Percentiles rank a stretch among this genome's conserved stretches.
phyloP scores from a whole-genome alignment of 2,329 filamentous ascomycete genomes.

The Fusarium dlaminii region DNA sequence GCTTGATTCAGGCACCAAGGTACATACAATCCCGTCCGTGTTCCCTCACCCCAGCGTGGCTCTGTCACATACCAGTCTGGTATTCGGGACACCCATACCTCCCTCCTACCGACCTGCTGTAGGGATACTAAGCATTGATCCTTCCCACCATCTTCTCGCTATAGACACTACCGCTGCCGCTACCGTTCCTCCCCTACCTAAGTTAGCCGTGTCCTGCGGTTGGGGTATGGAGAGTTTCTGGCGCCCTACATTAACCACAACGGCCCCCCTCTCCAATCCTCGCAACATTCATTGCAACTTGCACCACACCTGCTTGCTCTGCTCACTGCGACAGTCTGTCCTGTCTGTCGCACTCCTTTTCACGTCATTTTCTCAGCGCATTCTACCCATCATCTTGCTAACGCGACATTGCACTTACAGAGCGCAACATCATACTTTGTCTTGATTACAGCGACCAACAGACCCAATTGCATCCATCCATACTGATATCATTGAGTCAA shows the following conservation, averaged over 20 bases:
- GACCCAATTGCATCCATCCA: slow-evolving; percentile 5
- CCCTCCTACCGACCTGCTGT: not conserved
- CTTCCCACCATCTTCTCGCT: slow-evolving; percentile 28
- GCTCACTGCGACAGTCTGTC: slow-evolving; percentile 32
- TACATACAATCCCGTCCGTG: slow-evolving; percentile 22
- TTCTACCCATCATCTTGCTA: slow-evolving; percentile 16
- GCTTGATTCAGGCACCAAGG: slow-evolving; percentile 31
- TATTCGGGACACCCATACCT: slow-evolving; percentile 25
- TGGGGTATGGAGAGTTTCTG: slow-evolving; percentile 18
- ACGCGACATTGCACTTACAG: slow-evolving; percentile 18
- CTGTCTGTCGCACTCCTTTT: slow-evolving; percentile 33
- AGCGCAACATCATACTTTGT: slow-evolving; percentile 1
- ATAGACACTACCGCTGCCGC: slow-evolving; percentile 32
- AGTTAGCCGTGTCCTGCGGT: slow-evolving; percentile 8
- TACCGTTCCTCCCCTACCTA: slow-evolving; percentile 32
- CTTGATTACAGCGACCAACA: not conserved
- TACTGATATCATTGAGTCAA: not conserved
- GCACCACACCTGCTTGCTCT: slow-evolving; percentile 32
- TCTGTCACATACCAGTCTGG: slow-evolving; percentile 35
- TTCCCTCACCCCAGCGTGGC: slow-evolving; percentile 20
- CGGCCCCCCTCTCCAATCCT: slow-evolving; percentile 23
- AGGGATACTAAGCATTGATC: slow-evolving; percentile 15
- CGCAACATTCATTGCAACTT: slow-evolving; percentile 41
- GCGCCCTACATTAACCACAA: slow-evolving; percentile 39
- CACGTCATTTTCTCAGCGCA: slow-evolving; percentile 30